Conservation (phyloP, 805 yeast genomes). For the Metschnikowia cubensis region DNA sequence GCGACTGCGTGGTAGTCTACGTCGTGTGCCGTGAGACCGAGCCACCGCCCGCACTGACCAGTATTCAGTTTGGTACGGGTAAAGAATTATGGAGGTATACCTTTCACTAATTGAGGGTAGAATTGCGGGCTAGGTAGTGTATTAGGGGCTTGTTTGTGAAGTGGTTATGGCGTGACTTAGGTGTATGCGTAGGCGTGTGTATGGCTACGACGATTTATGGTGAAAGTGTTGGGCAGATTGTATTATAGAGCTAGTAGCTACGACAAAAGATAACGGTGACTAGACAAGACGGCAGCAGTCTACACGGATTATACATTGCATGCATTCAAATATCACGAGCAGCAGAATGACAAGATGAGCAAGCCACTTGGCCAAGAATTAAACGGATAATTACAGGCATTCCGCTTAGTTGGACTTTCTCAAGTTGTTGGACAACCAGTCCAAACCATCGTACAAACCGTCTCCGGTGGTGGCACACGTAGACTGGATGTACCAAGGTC, state of each 20-base stretch:
- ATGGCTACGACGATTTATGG: too few species aligned
- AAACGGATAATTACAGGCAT: not conserved
- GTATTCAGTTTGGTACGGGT: too few species aligned
- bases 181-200: too few species aligned
- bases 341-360: constrained; percentile 4
- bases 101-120: too few species aligned
- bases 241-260: not conserved
- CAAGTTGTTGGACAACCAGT: constrained; percentile 25
- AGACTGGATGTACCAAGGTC: constrained; percentile 99
- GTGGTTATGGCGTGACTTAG: too few species aligned
- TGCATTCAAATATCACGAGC: constrained; percentile 7
- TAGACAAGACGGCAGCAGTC: not conserved
- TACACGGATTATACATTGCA: constrained; percentile 4
- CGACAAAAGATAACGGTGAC: not conserved
- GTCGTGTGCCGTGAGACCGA: too few species aligned
- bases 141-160: too few species aligned
- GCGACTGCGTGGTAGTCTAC: too few species aligned
- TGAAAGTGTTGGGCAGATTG: not conserved
- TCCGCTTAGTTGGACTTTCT: constrained; percentile 17
- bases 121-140: too few species aligned
- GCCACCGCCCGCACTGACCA: too few species aligned
- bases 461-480: constrained; percentile 99
- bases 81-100: too few species aligned
- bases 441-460: constrained; percentile 49
- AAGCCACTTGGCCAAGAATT: constrained; percentile 4